These are phyloP conservation scores for Cylindrodendrum hubeiense DNA, from an alignment of 2,329 filamentous ascomycete species.

Conservation along the genomic window DNA sequence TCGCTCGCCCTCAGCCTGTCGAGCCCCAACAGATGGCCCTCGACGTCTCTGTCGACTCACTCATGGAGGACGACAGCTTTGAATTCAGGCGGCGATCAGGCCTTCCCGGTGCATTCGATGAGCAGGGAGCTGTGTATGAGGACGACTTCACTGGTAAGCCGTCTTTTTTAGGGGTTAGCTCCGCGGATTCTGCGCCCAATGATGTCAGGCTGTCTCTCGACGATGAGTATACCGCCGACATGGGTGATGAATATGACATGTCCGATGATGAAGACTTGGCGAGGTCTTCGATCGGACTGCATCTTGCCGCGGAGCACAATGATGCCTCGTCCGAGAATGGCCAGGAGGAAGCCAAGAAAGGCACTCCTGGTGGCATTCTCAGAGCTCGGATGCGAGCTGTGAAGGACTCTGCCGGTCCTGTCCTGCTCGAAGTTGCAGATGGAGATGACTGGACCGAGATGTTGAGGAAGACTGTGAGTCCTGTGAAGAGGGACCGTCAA, in stretches of 20 bases:
- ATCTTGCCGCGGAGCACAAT: constrained; percentile 81
- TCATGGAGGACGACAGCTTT: constrained; percentile 68
- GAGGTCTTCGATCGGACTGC: constrained; percentile 80
- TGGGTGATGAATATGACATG: constrained; percentile 83
- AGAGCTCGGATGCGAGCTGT: constrained; percentile 73
- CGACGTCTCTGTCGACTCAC: constrained; percentile 40
- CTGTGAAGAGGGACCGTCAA: constrained; percentile 90
- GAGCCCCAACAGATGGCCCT: constrained; percentile 31
- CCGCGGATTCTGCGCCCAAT: constrained; percentile 81
- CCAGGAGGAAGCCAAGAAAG: constrained; percentile 57
- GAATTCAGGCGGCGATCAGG: constrained; percentile 64
- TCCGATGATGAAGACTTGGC: constrained; percentile 79
- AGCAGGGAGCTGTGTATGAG: constrained; percentile 65
- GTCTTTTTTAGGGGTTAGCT: constrained; percentile 96
- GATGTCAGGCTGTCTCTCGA: constrained; percentile 70
- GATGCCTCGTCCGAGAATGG: constrained; percentile 68
- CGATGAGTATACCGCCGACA: constrained; percentile 66
- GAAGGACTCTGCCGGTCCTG: constrained; percentile 70
- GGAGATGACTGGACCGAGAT: constrained; percentile 95
- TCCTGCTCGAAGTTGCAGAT: constrained; percentile 71
- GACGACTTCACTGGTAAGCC: constrained; percentile 68
- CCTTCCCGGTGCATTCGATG: constrained; percentile 86
- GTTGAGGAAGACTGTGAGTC: constrained; percentile 92
- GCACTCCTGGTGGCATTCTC: constrained; percentile 71
- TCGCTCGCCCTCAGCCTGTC: constrained; percentile 36